These are phyloP conservation scores for Neopestalotiopsis sp. DNA, from an alignment of 2,329 filamentous ascomycete species.

Conservation along the genomic window DNA sequence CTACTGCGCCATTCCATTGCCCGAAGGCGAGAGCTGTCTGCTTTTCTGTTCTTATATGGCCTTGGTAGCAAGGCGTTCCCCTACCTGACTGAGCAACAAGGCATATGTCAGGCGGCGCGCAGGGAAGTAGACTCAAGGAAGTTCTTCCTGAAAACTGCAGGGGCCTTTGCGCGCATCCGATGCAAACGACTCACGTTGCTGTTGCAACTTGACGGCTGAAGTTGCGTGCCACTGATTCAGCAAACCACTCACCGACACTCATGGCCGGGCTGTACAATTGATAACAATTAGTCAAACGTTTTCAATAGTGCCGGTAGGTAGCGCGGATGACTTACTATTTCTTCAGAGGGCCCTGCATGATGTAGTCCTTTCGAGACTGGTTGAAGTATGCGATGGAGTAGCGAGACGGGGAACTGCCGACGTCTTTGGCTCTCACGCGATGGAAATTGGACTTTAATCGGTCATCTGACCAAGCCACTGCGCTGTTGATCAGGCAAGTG, in stretches of 20 bases:
- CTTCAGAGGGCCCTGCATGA: constrained; percentile 11
- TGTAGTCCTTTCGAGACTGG: constrained; percentile 2
- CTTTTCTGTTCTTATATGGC: too few species aligned
- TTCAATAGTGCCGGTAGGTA: not conserved
- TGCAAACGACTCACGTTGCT: not conserved
- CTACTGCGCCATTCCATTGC: too few species aligned
- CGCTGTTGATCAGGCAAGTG: not conserved
- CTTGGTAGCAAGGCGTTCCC: too few species aligned
- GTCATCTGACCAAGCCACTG: constrained; percentile 10
- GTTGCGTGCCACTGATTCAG: not conserved
- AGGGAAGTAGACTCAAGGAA: too few species aligned
- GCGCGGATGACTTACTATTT: not conserved
- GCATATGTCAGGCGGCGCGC: too few species aligned
- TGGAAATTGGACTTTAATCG: constrained; percentile 12
- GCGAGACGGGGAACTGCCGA: not conserved
- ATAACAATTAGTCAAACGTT: not conserved
- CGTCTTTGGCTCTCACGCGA: constrained; percentile 1
- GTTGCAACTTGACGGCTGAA: not conserved
- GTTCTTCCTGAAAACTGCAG: too few species aligned
- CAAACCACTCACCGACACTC: constrained; percentile 1
- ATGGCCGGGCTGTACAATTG: not conserved
- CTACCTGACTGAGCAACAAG: too few species aligned
- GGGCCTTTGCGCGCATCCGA: too few species aligned
- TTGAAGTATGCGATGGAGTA: constrained; percentile 13
- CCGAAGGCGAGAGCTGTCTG: too few species aligned